Base-by-base conservation (phyloP, 2,329 filamentous ascomycete genomes). In the Diaporthe ampelina region DNA sequence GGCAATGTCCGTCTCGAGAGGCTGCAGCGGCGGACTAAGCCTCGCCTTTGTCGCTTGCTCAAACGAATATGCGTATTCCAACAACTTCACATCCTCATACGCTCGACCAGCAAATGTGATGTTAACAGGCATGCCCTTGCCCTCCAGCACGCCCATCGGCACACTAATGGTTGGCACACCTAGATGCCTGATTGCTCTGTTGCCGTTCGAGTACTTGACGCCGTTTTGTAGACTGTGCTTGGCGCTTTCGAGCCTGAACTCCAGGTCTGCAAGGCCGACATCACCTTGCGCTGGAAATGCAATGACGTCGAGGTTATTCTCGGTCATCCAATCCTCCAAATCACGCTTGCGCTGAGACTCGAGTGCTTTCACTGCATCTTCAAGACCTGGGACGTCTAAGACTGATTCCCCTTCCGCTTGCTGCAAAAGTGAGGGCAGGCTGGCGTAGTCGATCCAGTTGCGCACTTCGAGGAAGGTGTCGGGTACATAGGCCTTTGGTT, bases 91-190 rank as follows among this genome's bases (percentile, higher is more conserved):
- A 72, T 90, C 88, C 0, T 84, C 81, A 61, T 87, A 88, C 1
- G 86, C 87, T 45, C 83, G 86, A 0, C 85, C 85, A 0, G 85
- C 86, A 77, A 91, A 89, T 0, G 88, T 89, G 15, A 90, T 76
- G 35, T 87, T 87, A 0, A 90, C 83, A 0, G 89, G 88, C 85
- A 91, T 89, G 0, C 78, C 76, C 61, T 82, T 86, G 11, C 84
- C 81, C 0, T 76, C 77, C 81, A 89, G 83, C 0, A 83, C 73
- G 0, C 88, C 88, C 88, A 90, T 90, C 0, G 88, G 85, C 0
- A 90, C 86, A 0, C 84, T 87, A 2, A 91, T 83, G 0, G 86
- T 88, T 0, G 89, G 89, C 0, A 91, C 84, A 0, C 89, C 89
- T 2, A 90, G 81, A 71, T 91, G 88, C 15, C 88, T 82, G 1